These are phyloP conservation scores for Mycena floridula DNA, from an alignment of 768 basidiomycete genomes.

Conservation along the genomic window DNA sequence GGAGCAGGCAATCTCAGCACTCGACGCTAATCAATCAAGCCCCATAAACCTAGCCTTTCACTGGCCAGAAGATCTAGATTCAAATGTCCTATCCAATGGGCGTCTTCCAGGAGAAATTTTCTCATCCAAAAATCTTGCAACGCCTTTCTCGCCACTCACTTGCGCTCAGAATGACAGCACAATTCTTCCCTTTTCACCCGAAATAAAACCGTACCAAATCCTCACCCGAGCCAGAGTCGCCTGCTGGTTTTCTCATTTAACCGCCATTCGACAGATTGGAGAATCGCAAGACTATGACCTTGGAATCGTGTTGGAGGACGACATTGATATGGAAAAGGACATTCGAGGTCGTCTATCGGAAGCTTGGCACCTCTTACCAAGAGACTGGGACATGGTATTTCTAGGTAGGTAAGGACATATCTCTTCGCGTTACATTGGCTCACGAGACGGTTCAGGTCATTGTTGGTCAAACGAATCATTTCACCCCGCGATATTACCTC, in stretches of 20 bases:
- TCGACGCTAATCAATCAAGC: too few relatives aligned
- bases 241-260: slow-evolving; percentile 68
- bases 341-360: slow-evolving; percentile 26
- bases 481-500: slow-evolving; percentile 35
- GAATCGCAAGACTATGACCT: slow-evolving; percentile 21
- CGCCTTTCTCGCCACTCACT: slow-evolving; percentile 19
- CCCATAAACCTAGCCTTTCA: slow-evolving; percentile 14
- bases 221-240: slow-evolving; percentile 58
- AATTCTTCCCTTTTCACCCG: slow-evolving; percentile 25
- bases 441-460: slow-evolving; percentile 47
- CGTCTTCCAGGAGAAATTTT: background rate
- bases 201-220: slow-evolving; percentile 38
- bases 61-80: slow-evolving; percentile 35
- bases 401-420: slow-evolving; percentile 60
- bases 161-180: slow-evolving; percentile 38
- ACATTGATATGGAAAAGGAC: slow-evolving; percentile 71
- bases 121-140: slow-evolving; percentile 1
- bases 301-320: slow-evolving; percentile 67
- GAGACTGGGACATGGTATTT: slow-evolving; percentile 69
- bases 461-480: slow-evolving; percentile 72
- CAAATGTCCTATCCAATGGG: slow-evolving; percentile 14
- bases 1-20: background rate
- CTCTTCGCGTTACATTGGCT: too few relatives aligned
- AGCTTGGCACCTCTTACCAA: slow-evolving; percentile 50
- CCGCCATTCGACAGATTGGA: slow-evolving; percentile 38